phyloP scores from a whole-genome alignment of 2,329 filamentous ascomycete species.

The Penicillium sp. region DNA sequence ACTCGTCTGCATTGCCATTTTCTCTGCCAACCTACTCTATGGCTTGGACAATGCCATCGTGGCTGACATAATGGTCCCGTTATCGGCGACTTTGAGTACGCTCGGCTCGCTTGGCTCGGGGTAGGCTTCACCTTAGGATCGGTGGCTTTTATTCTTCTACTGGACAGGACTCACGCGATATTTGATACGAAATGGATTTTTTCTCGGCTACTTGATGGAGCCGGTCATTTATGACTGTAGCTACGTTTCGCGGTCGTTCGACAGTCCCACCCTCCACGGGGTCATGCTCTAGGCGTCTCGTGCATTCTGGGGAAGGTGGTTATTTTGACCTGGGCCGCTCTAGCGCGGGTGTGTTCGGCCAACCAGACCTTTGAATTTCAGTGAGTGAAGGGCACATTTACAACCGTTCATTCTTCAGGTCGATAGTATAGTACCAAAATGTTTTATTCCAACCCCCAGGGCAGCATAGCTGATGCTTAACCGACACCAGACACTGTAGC shows the following conservation, averaged over 20 bases:
- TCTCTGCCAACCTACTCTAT: not conserved
- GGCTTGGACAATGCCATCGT: not conserved
- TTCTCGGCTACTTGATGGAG: not conserved
- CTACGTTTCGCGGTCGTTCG: not conserved
- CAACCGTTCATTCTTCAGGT: not conserved
- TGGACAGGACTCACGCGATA: not conserved
- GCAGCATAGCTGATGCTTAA: not conserved
- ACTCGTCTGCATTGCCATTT: not conserved
- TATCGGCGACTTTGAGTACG: not conserved
- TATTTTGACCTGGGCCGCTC: not conserved
- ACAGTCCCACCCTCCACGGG: not conserved
- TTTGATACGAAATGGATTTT: not conserved
- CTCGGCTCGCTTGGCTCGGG: not conserved
- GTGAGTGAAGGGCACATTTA: not conserved
- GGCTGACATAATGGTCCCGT: not conserved
- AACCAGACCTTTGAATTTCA: not conserved
- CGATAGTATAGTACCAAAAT: not conserved
- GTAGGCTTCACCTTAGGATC: not conserved
- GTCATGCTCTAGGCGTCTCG: not conserved
- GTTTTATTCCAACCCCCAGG: not conserved
- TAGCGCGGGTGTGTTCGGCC: not conserved
- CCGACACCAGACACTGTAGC: not conserved
- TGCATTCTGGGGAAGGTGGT: not conserved
- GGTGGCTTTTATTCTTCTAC: not conserved
- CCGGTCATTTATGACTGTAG: not conserved